phyloP scores from a whole-genome alignment of 495 filamentous ascomycete species.

The Schizothecium vesticola region DNA sequence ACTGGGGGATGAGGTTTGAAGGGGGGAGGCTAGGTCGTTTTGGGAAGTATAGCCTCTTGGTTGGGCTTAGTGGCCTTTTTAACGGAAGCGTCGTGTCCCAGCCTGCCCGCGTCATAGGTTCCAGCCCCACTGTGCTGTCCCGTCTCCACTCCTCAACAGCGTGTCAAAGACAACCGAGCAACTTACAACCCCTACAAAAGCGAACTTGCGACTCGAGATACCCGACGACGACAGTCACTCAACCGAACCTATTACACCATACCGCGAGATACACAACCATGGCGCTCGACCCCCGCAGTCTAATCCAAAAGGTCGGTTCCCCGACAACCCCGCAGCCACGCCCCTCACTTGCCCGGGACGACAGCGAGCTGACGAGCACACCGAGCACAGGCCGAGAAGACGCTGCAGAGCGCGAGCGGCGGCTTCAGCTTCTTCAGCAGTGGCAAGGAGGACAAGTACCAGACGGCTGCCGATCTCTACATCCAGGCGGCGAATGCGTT shows the following conservation, averaged over 20 bases:
- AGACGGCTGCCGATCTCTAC: constrained; percentile 76
- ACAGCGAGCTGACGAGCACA: constrained; percentile 21
- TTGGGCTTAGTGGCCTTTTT: background rate
- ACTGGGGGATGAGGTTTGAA: background rate
- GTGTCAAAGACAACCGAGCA: background rate
- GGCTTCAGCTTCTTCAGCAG: constrained; percentile 74
- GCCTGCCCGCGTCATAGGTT: background rate
- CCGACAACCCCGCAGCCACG: constrained; percentile 15
- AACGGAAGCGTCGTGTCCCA: background rate
- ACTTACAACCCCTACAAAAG: background rate
- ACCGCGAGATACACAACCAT: constrained; percentile 27
- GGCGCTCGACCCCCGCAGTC: constrained; percentile 43
- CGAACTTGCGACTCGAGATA: background rate
- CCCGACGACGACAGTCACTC: background rate
- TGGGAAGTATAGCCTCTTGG: background rate
- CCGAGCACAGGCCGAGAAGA: constrained; percentile 67
- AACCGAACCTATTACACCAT: background rate
- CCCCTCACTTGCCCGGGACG: constrained; percentile 9
- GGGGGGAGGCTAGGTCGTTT: background rate
- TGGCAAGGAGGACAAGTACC: constrained; percentile 69
- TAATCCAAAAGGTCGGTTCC: constrained; percentile 39
- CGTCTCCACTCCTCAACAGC: background rate
- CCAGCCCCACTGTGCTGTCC: background rate
- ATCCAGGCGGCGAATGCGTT: constrained; percentile 79
- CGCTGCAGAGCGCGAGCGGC: constrained; percentile 57